phyloP scores from a whole-genome alignment of 2,329 filamentous ascomycete genomes.

The Apiospora phragmitis region DNA sequence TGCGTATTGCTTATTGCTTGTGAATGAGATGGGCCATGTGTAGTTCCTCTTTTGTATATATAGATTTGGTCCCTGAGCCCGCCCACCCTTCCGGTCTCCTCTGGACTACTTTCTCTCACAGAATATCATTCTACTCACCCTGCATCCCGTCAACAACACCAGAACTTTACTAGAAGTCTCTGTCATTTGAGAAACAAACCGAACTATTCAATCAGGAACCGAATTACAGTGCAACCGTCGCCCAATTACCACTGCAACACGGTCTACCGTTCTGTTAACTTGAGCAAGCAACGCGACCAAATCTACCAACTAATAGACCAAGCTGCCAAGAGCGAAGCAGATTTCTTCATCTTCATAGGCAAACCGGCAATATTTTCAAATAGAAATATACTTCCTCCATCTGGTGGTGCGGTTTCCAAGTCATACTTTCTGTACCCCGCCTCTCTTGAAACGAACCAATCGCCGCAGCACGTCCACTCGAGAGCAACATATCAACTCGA shows the following conservation, averaged over 20 bases:
- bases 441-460: not conserved
- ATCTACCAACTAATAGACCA: not conserved
- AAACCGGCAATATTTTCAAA: not conserved
- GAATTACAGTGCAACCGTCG: not conserved
- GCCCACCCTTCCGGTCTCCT: not conserved
- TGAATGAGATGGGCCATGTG: not conserved
- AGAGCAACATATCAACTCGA: not conserved
- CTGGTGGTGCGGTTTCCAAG: not conserved
- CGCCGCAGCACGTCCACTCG: not conserved
- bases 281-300: constrained; percentile 1
- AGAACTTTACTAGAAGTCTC: constrained; percentile 8
- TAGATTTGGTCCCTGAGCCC: constrained; percentile 3
- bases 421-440: constrained; percentile 4
- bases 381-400: not conserved
- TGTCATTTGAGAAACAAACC: not conserved
- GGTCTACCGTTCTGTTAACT: constrained; percentile 3
- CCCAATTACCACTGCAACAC: not conserved
- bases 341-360: not conserved
- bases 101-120: not conserved
- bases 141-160: not conserved
- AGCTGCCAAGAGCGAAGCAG: not conserved
- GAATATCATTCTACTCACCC: not conserved
- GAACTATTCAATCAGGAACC: not conserved
- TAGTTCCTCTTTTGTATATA: constrained; percentile 1
- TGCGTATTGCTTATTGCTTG: constrained; percentile 13